Evolutionary conservation across 108 stramenopile species (phyloP).

Genomic region (Pelagomonas calceolata): DNA sequence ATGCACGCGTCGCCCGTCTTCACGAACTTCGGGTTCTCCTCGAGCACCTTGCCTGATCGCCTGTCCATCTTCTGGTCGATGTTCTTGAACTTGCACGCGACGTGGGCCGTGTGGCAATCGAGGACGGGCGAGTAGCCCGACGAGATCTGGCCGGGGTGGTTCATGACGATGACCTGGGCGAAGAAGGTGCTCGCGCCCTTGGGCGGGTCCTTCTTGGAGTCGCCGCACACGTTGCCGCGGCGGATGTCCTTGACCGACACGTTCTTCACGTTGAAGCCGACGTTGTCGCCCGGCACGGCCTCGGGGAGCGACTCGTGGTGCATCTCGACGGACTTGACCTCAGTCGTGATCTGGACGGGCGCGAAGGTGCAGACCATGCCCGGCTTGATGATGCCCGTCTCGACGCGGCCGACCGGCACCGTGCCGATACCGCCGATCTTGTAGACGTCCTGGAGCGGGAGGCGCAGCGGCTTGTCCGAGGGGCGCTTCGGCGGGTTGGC

Average conservation of each 20-base stretch:
- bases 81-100: slow-evolving; percentile 76
- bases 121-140: slow-evolving; percentile 80
- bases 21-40: slow-evolving; percentile 72
- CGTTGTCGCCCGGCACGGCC: slow-evolving; percentile 82
- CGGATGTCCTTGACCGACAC: slow-evolving; percentile 74
- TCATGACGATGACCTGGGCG: slow-evolving; percentile 87
- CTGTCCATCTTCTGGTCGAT: slow-evolving; percentile 85
- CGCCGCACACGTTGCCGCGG: slow-evolving; percentile 77
- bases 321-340: slow-evolving; percentile 87
- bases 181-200: slow-evolving; percentile 49
- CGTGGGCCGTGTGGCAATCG: slow-evolving; percentile 88
- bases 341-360: slow-evolving; percentile 58
- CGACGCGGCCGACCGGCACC: slow-evolving; percentile 84
- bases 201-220: slow-evolving; percentile 63
- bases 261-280: slow-evolving; percentile 88
- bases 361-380: slow-evolving; percentile 72
- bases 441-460: slow-evolving; percentile 90
- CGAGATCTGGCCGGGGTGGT: slow-evolving; percentile 70
- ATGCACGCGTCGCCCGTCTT: slow-evolving; percentile 80
- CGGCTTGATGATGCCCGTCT: slow-evolving; percentile 81
- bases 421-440: slow-evolving; percentile 88
- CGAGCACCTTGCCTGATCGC: slow-evolving; percentile 66
- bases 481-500: slow-evolving; percentile 71
- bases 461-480: slow-evolving; percentile 81
- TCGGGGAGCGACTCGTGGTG: slow-evolving; percentile 71